phyloP scores from a whole-genome alignment of 1,284 basidiomycete species.

The Phylloboletellus chloephorus region DNA sequence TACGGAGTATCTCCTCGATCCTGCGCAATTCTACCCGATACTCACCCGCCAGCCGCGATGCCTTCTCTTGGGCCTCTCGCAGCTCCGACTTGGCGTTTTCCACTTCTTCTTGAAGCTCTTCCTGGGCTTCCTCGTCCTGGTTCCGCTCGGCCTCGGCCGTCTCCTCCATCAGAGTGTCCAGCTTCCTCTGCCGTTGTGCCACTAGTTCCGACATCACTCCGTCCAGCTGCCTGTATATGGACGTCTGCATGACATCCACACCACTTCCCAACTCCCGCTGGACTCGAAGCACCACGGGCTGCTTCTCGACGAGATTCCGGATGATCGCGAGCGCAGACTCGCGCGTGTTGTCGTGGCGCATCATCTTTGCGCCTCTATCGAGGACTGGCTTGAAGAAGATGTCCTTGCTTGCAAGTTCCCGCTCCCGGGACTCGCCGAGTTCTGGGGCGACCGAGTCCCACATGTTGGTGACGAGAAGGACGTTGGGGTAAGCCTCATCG shows the following conservation, averaged over 20 bases:
- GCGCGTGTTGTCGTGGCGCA: constrained; percentile 33
- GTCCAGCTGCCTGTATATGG: constrained; percentile 26
- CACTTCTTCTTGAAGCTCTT: constrained; percentile 27
- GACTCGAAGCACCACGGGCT: constrained; percentile 32
- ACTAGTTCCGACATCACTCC: constrained; percentile 29
- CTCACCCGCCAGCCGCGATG: constrained; percentile 20
- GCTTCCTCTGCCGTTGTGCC: constrained; percentile 33
- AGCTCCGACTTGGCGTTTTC: constrained; percentile 21
- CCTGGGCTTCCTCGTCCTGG: constrained; percentile 28
- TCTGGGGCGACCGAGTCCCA: constrained; percentile 38
- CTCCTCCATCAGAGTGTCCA: constrained; percentile 25
- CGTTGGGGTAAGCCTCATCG: constrained; percentile 39
- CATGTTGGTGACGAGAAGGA: constrained; percentile 47
- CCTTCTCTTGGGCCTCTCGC: constrained; percentile 21
- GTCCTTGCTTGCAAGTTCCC: constrained; percentile 34
- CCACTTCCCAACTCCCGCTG: constrained; percentile 36
- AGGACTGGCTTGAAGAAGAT: constrained; percentile 38
- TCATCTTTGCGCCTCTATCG: constrained; percentile 36
- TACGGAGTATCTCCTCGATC: constrained; percentile 24
- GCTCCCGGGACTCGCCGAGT: constrained; percentile 29
- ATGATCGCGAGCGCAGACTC: constrained; percentile 34
- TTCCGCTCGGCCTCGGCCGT: constrained; percentile 26
- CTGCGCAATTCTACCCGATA: constrained; percentile 27
- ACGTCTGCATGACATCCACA: constrained; percentile 34
- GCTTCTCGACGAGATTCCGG: constrained; percentile 29